Conservation (phyloP, 257 asterid genomes). For the Nicotiana paniculata region DNA sequence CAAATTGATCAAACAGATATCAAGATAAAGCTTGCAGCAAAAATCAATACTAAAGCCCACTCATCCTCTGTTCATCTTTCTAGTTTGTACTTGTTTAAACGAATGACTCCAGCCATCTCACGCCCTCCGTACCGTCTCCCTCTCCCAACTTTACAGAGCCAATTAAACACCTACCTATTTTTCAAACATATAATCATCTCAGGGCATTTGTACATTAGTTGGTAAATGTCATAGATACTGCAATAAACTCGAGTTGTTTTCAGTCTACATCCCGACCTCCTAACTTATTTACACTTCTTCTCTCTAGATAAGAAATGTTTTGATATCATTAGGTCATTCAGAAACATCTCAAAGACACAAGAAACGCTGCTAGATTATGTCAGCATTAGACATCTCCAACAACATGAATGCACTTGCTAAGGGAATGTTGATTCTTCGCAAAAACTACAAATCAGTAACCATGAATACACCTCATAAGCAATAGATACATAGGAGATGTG, state of each 20-base stretch:
- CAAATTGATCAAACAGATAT: background rate
- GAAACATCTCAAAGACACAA: background rate
- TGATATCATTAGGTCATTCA: background rate
- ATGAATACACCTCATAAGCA: background rate
- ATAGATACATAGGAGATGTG: too few relatives aligned
- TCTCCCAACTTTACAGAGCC: background rate
- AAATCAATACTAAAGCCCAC: background rate
- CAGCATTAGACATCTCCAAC: background rate
- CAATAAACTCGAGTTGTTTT: background rate
- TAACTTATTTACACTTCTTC: background rate
- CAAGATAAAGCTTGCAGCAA: too few relatives aligned
- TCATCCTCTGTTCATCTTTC: background rate
- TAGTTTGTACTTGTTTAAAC: background rate
- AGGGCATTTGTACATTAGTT: background rate
- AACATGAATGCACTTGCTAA: background rate
- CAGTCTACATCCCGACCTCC: background rate
- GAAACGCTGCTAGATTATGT: background rate
- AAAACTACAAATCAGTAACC: background rate
- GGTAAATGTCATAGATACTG: background rate
- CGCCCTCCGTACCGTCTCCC: background rate
- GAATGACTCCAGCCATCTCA: background rate
- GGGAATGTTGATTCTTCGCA: background rate
- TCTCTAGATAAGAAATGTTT: background rate
- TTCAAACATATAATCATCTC: background rate
- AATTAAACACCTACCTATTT: background rate